Percentiles rank a stretch among this genome's conserved stretches.
phyloP scores from a whole-genome alignment of 2,329 filamentous ascomycete species.

The Fusarium sp. region DNA sequence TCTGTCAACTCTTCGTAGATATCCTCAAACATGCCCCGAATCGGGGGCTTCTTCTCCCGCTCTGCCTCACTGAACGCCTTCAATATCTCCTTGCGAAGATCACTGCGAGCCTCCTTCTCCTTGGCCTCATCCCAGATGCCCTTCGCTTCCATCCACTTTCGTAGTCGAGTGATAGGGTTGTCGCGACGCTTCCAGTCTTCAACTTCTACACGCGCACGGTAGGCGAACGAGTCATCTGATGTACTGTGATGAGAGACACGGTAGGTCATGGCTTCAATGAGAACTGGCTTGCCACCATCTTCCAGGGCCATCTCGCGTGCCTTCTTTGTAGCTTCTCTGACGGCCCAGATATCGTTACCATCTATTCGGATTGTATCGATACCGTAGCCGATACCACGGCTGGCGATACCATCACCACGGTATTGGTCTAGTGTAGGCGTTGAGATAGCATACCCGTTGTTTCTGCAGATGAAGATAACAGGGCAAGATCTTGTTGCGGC shows the following conservation, averaged over 20 bases:
- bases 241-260: slow-evolving; percentile 98
- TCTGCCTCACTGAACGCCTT: slow-evolving; percentile 86
- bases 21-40: slow-evolving; percentile 81
- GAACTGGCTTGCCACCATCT: slow-evolving; percentile 80
- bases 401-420: slow-evolving; percentile 88
- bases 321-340: slow-evolving; percentile 78
- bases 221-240: slow-evolving; percentile 95
- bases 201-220: slow-evolving; percentile 91
- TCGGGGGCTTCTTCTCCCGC: slow-evolving; percentile 78
- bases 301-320: slow-evolving; percentile 81
- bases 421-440: slow-evolving; percentile 92
- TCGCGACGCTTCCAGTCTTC: slow-evolving; percentile 94
- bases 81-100: slow-evolving; percentile 76
- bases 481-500: slow-evolving; percentile 89
- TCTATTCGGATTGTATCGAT: slow-evolving; percentile 93
- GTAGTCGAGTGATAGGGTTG: slow-evolving; percentile 83
- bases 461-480: slow-evolving; percentile 88
- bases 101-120: slow-evolving; percentile 75
- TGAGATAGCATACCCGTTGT: slow-evolving; percentile 91
- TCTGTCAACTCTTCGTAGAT: slow-evolving; percentile 89
- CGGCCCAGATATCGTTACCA: slow-evolving; percentile 93
- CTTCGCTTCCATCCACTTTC: slow-evolving; percentile 89
- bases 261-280: slow-evolving; percentile 97
- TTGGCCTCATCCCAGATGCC: slow-evolving; percentile 84
- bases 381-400: slow-evolving; percentile 87